Base-by-base conservation (phyloP, 2,329 filamentous ascomycete species). In the Alternaria viburni region DNA sequence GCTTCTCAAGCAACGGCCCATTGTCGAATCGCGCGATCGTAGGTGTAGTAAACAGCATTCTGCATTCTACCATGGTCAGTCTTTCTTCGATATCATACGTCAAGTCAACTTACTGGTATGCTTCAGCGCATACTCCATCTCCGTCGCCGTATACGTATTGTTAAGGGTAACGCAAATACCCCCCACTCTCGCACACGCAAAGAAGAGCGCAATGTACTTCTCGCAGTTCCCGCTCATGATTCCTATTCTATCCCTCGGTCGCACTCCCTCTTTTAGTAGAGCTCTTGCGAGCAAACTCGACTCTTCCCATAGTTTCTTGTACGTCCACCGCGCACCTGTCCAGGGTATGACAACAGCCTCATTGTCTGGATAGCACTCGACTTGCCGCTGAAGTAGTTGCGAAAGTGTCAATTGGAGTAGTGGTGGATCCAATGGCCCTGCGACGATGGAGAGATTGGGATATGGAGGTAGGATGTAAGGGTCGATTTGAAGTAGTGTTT, bases 71-170 rank as follows among this genome's bases (percentile, higher is more conserved):
- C 13, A 13, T 32, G 2, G 9, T 70, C 50, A 71, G 55, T 15
- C 6, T 52, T 21, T 47, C 45, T 26, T 3, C 4, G 11, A 10
- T n/a, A 5, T 11, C 19, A 4, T 23, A 25, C 4, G 6, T n/a
- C 19, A 19, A 7, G 17, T 25, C 4, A 11, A 77, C 83, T 69
- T 80, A 90, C 89, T 88, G 15, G 90, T 89, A 73, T 93, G 92
- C 58, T 86, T 85, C 26, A 94, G 79, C 10, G 90, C 91, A 77
- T 91, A 90, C 75, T 89, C 85, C 51, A 90, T 88, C 79, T 94
- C 91, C 1, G 86, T 87, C 3, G 89, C 85, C 1, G 91, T 94
- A 76, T 94, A 94, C 0, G 91, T 94, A 80, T 93, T 94, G 81
- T 94, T 94, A 68, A 94, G 82, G 47, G 93, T 92, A 26, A 93